Evolutionary conservation across 2,329 filamentous ascomycete species (phyloP), one percentile per base, ranked within the genome.

Genomic region (Exophiala lecanii-corni): DNA sequence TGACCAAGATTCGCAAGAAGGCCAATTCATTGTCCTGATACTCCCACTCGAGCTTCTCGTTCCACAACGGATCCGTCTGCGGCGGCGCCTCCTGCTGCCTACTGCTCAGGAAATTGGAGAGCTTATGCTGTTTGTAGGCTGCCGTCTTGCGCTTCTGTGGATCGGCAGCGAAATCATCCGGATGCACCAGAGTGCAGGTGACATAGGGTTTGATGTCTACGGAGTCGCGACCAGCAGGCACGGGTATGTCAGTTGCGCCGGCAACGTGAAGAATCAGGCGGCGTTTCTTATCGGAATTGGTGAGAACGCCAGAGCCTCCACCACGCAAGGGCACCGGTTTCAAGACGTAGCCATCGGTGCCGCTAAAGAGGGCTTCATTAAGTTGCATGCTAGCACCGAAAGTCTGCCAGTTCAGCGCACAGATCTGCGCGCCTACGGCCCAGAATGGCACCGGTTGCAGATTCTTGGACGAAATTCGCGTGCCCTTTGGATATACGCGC

Each of bases 331-430:
- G 31, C 4, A 30, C 47, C 5, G 54, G 54, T 33, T 56, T 56
- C 19, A 56, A 32, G 15, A 56, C 51, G 34, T 40, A 56, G n/a
- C 54, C 54, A 38, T 56, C 54, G 2, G 54, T 48, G 10, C 51
- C 50, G 12, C 36, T 47, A 41, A 56, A 56, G 2, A 56, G 41
- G 9, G 54, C 54, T 41, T 56, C 49, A 25, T 56, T 56, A 16
- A 56, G 44, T 20, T 56, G 54, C 36, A 53, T 45, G 25, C 45
- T 49, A 3, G 54, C 54, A 9, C 47, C 52, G 19, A 53, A 56
- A 5, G 54, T 56, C 31, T 56, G 54, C 52, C 52, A 56, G 17
- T 56, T 56, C 16, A 56, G 37, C 13, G 54, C 54, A 28, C 52
- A 55, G 10, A 56, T 46, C 7, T 56, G 54, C 2, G 52, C 54